Base-by-base conservation (phyloP, 805 yeast species). In the Saccharomycopsis schoenii region DNA sequence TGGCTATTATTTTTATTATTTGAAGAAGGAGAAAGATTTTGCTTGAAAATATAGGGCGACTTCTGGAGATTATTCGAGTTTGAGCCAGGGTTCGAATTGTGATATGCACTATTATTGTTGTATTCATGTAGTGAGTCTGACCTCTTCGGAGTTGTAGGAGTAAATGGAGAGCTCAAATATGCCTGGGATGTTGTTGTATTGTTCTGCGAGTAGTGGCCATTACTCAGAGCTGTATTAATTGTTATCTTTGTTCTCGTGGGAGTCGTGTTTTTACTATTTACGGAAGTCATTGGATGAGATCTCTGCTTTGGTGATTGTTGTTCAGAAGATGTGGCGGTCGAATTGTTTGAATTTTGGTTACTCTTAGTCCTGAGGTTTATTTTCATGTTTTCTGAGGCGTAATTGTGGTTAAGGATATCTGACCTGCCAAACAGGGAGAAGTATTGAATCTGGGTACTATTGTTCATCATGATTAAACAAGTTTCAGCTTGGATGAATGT, bases 321-420 rank as follows among this genome's bases (percentile, higher is more conserved):
- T 42, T 40, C 37, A 8, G 56, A 51, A 36, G 56, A 29, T 41
- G 21, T 47, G 14, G 15, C 37, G 36, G 52, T 21, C 21, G 12
- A 21, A 11, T 41, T 21, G 17, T 40, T n/a, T 14, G 36, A 25
- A 12, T 25, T 40, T 40, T 50, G 40, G 11, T 51, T 25, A 25
- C 40, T 17, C 12, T 55, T 36, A 47, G 15, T 47, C 52, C 52
- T 47, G 34, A 47, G 52, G 21, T 29, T 15, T 14, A 47, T 17
- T 15, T 55, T 41, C 21, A 41, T 55, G 34, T 59, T 61, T 21
- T 61, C 51, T 37, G 42, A 54, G 15, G 50, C 57, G 29, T 61
- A 61, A 50, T 61, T 52, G 56, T 61, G 64, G 36, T 61, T 61
- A 42, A 56, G 57, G 15, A 61, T 56, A 42, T 61, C 64, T 12